Evolutionary conservation across 495 filamentous ascomycete genomes (phyloP).

Genomic region (Hyphodiscus hymeniophilus): DNA sequence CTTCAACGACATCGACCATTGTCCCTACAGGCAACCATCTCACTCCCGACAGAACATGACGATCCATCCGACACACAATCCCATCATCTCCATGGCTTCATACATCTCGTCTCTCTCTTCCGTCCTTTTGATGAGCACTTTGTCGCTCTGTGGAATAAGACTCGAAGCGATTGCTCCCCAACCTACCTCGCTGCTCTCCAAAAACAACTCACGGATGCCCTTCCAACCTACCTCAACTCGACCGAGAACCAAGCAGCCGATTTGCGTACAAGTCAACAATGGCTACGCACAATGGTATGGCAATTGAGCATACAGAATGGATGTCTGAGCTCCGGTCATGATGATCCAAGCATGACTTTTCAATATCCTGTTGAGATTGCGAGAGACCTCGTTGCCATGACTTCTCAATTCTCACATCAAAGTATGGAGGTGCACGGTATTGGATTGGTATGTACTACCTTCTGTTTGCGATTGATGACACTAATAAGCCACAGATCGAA

Average conservation of each 20-base stretch:
- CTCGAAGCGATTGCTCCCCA: slow-evolving; percentile 45
- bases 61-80: slow-evolving; percentile 50
- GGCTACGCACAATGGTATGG: slow-evolving; percentile 80
- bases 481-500: slow-evolving; percentile 38
- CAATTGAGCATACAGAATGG: slow-evolving; percentile 48
- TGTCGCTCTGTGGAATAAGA: slow-evolving; percentile 66
- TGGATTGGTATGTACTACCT: slow-evolving; percentile 47
- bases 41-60: slow-evolving; percentile 54
- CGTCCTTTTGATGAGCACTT: slow-evolving; percentile 65
- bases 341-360: slow-evolving; percentile 55
- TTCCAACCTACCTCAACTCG: slow-evolving; percentile 52
- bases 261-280: slow-evolving; percentile 65
- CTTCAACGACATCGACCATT: slow-evolving; percentile 64
- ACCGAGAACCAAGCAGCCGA: slow-evolving; percentile 64
- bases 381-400: slow-evolving; percentile 57
- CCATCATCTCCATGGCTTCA: slow-evolving; percentile 47
- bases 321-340: slow-evolving; percentile 31
- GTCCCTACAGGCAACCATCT: slow-evolving; percentile 48
- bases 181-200: slow-evolving; percentile 53
- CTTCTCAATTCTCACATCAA: slow-evolving; percentile 51
- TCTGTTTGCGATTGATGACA: not conserved
- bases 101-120: slow-evolving; percentile 60
- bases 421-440: slow-evolving; percentile 70
- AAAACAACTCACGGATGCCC: slow-evolving; percentile 54
- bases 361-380: slow-evolving; percentile 65